Evolutionary conservation across 1,284 basidiomycete species (phyloP), one percentile per base, ranked within the genome.

Genomic region (Tilletia caries): DNA sequence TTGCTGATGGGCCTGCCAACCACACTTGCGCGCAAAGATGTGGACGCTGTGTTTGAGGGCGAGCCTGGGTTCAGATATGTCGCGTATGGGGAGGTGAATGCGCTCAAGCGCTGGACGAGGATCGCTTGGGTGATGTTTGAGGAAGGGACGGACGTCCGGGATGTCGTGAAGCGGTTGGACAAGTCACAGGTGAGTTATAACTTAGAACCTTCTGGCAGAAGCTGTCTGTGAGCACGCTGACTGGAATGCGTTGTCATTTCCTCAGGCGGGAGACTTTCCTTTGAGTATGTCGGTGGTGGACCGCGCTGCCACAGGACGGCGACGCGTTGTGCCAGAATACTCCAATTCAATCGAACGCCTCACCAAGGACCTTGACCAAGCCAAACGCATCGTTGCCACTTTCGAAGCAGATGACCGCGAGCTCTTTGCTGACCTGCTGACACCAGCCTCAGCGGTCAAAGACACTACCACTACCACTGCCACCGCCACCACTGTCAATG

Each of bases 91-190:
- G 80, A 82, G 66, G 77, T 78, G 15, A 76, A 79, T 64, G 71
- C 70, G 37, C 70, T 69, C 67, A 79, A 78, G 64, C 64, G 71
- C 20, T 80, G 74, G 71, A 69, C 73, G 58, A 72, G 79, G 32
- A 72, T 78, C 32, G 80, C 77, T n/a, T 80, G 77, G 73, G 79
- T 76, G 44, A 73, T 75, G 70, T 81, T 79, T 69, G 77, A 78
- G 15, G 67, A 69, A 0, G 72, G 67, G 29, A 75, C 74, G 25
- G 76, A 79, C 41, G 72, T 79, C 67, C 67, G 75, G 50, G 75
- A 71, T 46, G 73, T 73, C 2, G 71, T 78, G 41, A 67, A 71
- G 15, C 67, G 71, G 32, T 73, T 81, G 3, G 75, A 79, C 23
- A 48, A 62, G 29, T 32, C 46, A 6, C 33, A 33, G 50, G 67